Conservation (phyloP, 73 alveolate genomes). For the Effrenium voratum region DNA sequence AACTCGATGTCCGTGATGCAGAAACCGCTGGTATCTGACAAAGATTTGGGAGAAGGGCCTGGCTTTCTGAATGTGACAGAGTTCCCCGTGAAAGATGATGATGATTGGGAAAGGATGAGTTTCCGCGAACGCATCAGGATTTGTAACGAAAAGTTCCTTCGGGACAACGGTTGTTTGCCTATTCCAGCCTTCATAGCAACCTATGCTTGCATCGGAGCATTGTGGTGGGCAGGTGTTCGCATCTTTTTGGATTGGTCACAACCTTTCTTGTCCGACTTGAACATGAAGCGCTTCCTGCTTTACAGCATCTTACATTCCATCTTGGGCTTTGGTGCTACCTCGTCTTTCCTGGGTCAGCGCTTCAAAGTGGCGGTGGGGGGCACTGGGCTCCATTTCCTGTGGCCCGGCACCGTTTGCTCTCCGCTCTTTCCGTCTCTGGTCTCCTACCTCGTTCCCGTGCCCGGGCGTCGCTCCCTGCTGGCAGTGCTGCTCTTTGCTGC, state of each 20-base stretch:
- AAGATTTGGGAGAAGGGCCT: conserved; percentile 2
- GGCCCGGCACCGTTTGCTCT: conserved; percentile 78
- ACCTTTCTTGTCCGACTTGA: conserved; percentile 49
- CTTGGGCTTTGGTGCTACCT: conserved; percentile 77
- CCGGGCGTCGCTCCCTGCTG: conserved; percentile 62
- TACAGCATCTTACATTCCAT: conserved; percentile 50
- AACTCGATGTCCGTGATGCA: no score
- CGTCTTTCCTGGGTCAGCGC: conserved; percentile 58
- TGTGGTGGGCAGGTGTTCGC: conserved; percentile 83
- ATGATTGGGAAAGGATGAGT: conserved; percentile 17
- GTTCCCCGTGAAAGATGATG: conserved; percentile 35
- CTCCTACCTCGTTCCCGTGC: neutral
- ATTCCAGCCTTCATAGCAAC: conserved; percentile 60
- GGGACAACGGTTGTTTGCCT: conserved; percentile 54
- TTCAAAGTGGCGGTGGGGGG: conserved; percentile 66
- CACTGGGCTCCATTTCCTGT: conserved; percentile 62
- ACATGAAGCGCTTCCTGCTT: conserved; percentile 53
- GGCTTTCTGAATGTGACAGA: conserved; percentile 33
- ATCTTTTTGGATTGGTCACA: conserved; percentile 20
- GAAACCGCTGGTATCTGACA: neutral
- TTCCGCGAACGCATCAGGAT: conserved; percentile 76
- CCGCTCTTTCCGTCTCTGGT: conserved; percentile 47
- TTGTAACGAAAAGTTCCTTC: conserved; percentile 30
- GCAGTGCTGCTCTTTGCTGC: conserved; percentile 52
- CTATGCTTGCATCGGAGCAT: conserved; percentile 36